These are phyloP conservation scores for Backusella westeae DNA, from an alignment of 192 early-diverging fungal species.

Conservation along the genomic window DNA sequence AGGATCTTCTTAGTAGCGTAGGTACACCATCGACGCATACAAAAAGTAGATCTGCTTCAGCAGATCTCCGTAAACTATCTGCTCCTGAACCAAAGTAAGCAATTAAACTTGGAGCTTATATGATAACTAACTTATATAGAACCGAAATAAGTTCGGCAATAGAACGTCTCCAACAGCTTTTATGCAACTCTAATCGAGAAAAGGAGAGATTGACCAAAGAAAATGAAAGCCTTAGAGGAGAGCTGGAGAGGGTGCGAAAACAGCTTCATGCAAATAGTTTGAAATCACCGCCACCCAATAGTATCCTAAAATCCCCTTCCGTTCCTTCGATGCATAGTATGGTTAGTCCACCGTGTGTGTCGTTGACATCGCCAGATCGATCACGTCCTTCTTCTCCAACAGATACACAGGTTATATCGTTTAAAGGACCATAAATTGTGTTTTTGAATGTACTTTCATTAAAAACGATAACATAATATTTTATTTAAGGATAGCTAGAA, in stretches of 20 bases:
- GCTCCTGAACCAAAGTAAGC: background rate
- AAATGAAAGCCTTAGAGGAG: slow-evolving; percentile 14
- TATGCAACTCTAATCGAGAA: slow-evolving; percentile 4
- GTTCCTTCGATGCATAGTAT: background rate
- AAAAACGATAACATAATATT: no score
- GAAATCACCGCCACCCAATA: background rate
- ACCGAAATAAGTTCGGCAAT: background rate
- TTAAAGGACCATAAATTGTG: background rate
- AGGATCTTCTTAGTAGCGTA: slow-evolving; percentile 23
- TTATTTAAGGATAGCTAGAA: no score
- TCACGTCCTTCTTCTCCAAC: background rate
- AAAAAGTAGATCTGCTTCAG: slow-evolving; percentile 14
- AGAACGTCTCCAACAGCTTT: slow-evolving; percentile 16
- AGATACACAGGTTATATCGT: background rate
- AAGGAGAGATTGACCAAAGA: slow-evolving; percentile 15
- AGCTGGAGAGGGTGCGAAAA: slow-evolving; percentile 9
- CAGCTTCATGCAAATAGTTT: background rate
- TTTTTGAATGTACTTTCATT: no score
- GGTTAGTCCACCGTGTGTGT: background rate
- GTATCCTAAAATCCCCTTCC: background rate
- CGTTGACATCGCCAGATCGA: background rate
- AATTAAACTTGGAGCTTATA: no score
- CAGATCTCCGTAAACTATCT: slow-evolving; percentile 4
- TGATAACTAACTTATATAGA: no score
- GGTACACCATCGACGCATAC: background rate